phyloP scores from a whole-genome alignment of 1,284 basidiomycete species.

The Inonotus hispidus region DNA sequence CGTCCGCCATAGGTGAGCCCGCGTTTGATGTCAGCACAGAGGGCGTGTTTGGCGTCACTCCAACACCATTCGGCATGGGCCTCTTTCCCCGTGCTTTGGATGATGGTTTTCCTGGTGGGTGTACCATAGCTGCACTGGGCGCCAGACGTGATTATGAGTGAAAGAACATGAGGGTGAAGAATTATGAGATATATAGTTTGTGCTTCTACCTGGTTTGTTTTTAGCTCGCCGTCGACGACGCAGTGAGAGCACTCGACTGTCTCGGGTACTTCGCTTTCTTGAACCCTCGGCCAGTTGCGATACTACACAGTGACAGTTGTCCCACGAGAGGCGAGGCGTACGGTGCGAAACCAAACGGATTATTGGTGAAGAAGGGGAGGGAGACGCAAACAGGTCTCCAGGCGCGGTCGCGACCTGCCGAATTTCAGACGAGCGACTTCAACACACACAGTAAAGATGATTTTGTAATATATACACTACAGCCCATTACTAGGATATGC shows the following conservation, averaged over 20 bases:
- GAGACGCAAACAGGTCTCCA: neutral
- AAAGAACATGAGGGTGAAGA: neutral
- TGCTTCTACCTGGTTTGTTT: neutral
- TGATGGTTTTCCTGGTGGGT: conserved; percentile 6
- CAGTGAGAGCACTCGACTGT: neutral
- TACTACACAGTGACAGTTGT: too few relatives aligned
- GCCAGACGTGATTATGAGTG: neutral
- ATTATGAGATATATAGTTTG: neutral
- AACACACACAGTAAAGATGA: neutral
- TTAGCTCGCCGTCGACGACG: neutral
- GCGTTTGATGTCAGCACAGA: conserved; percentile 3
- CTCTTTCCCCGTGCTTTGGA: conserved; percentile 15
- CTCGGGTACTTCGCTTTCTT: neutral
- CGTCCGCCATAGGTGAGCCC: neutral
- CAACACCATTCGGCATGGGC: conserved; percentile 4
- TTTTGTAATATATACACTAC: neutral
- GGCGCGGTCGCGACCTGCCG: neutral
- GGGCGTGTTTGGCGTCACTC: neutral
- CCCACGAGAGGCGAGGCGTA: too few relatives aligned
- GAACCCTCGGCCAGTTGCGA: neutral
- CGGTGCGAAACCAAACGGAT: neutral
- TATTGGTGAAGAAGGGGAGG: neutral
- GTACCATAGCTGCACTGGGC: neutral
- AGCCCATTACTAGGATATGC: neutral
- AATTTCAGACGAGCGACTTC: neutral